phyloP scores from a whole-genome alignment of 352 stramenopile species.

The Phytophthora sansomeana region DNA sequence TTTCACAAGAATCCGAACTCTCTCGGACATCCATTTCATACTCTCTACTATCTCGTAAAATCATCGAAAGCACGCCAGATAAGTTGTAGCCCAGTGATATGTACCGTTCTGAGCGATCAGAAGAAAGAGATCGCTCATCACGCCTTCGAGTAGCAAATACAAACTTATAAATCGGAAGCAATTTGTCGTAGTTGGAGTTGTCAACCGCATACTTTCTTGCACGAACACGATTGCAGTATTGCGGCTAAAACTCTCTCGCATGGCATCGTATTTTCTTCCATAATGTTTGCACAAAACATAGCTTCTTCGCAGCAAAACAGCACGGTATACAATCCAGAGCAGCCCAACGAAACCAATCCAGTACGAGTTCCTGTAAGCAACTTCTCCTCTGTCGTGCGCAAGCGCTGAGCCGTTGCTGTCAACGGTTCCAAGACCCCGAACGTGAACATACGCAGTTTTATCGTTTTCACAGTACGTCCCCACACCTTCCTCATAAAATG shows the following conservation, averaged over 20 bases:
- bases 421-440: constrained; percentile 14
- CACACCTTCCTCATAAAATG: constrained; percentile 23
- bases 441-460: constrained; percentile 20
- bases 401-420: constrained; percentile 19
- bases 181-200: constrained; percentile 9
- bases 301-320: constrained; percentile 20
- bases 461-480: constrained; percentile 10
- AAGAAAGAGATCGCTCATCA: constrained; percentile 35
- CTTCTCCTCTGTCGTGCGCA: constrained; percentile 3
- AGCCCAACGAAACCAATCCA: constrained; percentile 15
- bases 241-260: not conserved
- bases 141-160: constrained; percentile 26
- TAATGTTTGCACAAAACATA: constrained; percentile 14
- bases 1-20: not conserved
- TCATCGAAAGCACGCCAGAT: constrained; percentile 17
- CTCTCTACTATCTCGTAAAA: constrained; percentile 36
- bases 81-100: constrained; percentile 38
- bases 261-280: not conserved
- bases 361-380: constrained; percentile 23
- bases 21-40: constrained; percentile 3
- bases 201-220: constrained; percentile 20
- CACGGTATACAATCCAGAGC: constrained; percentile 24
- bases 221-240: constrained; percentile 11
- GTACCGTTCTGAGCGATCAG: constrained; percentile 29
- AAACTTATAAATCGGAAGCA: constrained; percentile 16